Base-by-base conservation (phyloP, 768 basidiomycete species). In the Rhodotorula toruloides region DNA sequence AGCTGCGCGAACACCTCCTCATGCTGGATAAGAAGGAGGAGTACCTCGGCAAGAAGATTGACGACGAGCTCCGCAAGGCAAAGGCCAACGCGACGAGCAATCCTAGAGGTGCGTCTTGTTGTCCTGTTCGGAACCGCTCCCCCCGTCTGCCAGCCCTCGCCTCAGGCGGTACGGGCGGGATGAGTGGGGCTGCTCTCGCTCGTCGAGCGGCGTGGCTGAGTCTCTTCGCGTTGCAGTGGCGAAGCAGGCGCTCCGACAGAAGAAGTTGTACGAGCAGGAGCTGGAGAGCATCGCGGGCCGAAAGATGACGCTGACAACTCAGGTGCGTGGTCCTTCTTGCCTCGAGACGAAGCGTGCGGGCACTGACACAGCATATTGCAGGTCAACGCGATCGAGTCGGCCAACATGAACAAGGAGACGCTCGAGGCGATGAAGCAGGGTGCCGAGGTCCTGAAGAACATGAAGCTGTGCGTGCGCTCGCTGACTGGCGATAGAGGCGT, bases 21-120 rank as follows among this genome's bases (percentile, higher is more conserved):
- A 88, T 94, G 86, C 86, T 98, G 73, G 92, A 97, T 84, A 99
- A 97, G 90, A 97, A 94, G 82, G 96, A 97, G 81, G 94, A 98
- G 78, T 83, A 90, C 78, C 81, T 97, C 68, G 87, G 88, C 83
- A 92, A 89, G 85, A 91, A 93, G 85, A 89, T 96, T 71, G 91
- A 94, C 58, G 91, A 96, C 70, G 94, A 98, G 75, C 72, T 85
- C 74, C 86, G 86, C 83, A 94, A 90, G 81, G 96, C 96, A 22
- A 87, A 84, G 77, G 85, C 87, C 39, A 96, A 97, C 77, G 93
- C 91, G 50, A 90, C 94, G 54, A 85, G 87, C 57, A 98, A 97
- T 78, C 94, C 94, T 81, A 78, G 85, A 75, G 86, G 94, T 97
- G 77, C 77, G 92, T 82, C 39, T n/a, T n/a, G n/a, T n/a, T n/a